A percentile compares a stretch with the other conserved stretches of the same genome.
phyloP scores from a whole-genome alignment of 2,329 filamentous ascomycete genomes.

The Aspergillus luchuensis region DNA sequence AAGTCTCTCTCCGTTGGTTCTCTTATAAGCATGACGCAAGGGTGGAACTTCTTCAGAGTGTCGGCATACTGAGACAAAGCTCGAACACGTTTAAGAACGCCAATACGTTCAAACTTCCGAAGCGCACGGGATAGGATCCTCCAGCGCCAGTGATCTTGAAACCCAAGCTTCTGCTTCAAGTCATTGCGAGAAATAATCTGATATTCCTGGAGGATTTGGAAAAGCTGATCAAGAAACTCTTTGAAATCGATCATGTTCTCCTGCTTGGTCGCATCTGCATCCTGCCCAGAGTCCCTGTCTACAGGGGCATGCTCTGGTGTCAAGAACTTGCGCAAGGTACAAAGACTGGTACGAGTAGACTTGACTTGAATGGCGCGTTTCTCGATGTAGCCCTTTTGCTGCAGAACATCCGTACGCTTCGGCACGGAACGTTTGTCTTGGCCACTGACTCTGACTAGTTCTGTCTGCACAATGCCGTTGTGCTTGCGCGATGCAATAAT shows the following conservation, averaged over 20 bases:
- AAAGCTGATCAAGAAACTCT: conserved; percentile 52
- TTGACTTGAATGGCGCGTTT: conserved; percentile 55
- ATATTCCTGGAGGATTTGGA: conserved; percentile 52
- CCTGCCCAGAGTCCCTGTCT: conserved; percentile 19
- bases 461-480: conserved; percentile 60
- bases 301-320: conserved; percentile 16
- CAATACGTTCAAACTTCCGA: conserved; percentile 49
- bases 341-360: conserved; percentile 58
- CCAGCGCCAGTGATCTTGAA: conserved; percentile 41
- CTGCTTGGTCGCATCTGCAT: conserved; percentile 9
- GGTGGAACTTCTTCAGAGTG: conserved; percentile 37
- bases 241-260: conserved; percentile 50
- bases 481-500: conserved; percentile 59
- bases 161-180: conserved; percentile 52
- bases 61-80: conserved; percentile 46
- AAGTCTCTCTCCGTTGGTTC: conserved; percentile 44
- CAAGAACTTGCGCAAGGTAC: conserved; percentile 56
- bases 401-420: conserved; percentile 59
- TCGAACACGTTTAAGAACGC: conserved; percentile 47
- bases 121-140: conserved; percentile 46
- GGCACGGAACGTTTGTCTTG: conserved; percentile 69
- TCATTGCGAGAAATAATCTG: conserved; percentile 56
- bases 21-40: conserved; percentile 48
- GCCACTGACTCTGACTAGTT: conserved; percentile 56
- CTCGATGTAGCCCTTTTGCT: conserved; percentile 62